Evolutionary conservation across 2,329 filamentous ascomycete species (phyloP).

Genomic region (Helotiales sp.): DNA sequence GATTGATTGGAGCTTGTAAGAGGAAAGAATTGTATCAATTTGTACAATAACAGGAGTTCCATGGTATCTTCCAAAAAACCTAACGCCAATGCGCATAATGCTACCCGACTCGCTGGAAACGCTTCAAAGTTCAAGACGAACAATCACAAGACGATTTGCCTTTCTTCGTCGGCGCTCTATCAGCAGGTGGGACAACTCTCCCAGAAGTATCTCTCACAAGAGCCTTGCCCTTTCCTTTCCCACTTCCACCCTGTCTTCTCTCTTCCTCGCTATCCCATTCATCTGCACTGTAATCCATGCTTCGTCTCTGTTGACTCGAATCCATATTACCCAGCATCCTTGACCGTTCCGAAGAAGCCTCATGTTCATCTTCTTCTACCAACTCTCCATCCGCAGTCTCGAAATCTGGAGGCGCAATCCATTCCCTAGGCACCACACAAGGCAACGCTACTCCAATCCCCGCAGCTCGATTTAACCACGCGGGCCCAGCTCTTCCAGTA

Average conservation of each 20-base stretch:
- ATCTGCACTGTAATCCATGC: constrained; percentile 34
- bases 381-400: constrained; percentile 71
- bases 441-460: constrained; percentile 78
- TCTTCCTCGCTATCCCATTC: constrained; percentile 50
- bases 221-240: constrained; percentile 37
- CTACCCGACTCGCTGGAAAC: background rate
- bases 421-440: constrained; percentile 79
- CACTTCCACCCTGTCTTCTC: constrained; percentile 37
- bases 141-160: constrained; percentile 16
- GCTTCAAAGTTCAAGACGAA: constrained; percentile 5
- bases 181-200: constrained; percentile 50
- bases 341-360: constrained; percentile 49
- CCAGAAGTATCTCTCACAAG: constrained; percentile 50
- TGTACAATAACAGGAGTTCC: constrained; percentile 21
- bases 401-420: constrained; percentile 77
- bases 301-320: constrained; percentile 30
- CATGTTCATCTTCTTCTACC: constrained; percentile 48
- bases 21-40: constrained; percentile 9
- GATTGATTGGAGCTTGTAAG: too few species aligned
- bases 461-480: constrained; percentile 82
- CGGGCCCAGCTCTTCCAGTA: constrained; percentile 68
- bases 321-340: constrained; percentile 52
- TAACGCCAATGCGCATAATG: constrained; percentile 15
- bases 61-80: constrained; percentile 20
- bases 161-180: constrained; percentile 46